A percentile compares a stretch with the other conserved stretches of the same genome.
Evolutionary conservation across 2,329 filamentous ascomycete species (phyloP).

Genomic region (Aaosphaeria arxii): DNA sequence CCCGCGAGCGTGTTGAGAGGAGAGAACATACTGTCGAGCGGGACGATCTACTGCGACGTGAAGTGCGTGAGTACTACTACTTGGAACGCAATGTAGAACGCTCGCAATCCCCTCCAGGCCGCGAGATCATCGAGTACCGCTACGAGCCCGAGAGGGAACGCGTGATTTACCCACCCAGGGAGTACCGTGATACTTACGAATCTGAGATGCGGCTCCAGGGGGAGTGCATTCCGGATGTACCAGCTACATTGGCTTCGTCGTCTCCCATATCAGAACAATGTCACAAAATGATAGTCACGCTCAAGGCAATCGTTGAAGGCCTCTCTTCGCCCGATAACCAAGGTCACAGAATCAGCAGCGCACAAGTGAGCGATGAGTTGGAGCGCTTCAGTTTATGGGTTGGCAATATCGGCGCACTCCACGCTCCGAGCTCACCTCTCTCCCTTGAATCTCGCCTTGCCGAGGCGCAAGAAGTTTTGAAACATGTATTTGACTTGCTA

Average conservation of each 20-base stretch:
- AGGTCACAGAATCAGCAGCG: not conserved
- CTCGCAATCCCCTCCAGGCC: constrained; percentile 33
- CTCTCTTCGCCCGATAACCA: constrained; percentile 1
- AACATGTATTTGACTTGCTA: constrained; percentile 7
- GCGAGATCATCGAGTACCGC: constrained; percentile 35
- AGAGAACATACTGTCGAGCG: constrained; percentile 40
- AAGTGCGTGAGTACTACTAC: constrained; percentile 33
- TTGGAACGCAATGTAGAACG: constrained; percentile 32
- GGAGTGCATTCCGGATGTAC: not conserved
- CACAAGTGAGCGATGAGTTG: constrained; percentile 7
- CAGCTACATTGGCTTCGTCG: no score
- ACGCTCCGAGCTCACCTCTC: constrained; percentile 6
- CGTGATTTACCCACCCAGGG: constrained; percentile 3
- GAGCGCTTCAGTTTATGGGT: constrained; percentile 15
- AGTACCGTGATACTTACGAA: no score
- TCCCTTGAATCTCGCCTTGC: constrained; percentile 15
- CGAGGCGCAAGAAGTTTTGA: constrained; percentile 10
- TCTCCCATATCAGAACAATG: constrained; percentile 6
- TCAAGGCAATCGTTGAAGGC: constrained; percentile 4
- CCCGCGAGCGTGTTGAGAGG: constrained; percentile 27
- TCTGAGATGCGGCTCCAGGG: no score
- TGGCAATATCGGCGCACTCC: constrained; percentile 16
- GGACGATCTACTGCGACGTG: constrained; percentile 17
- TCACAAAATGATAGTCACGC: constrained; percentile 1
- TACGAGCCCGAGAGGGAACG: constrained; percentile 29